phyloP scores from a whole-genome alignment of 169 alveolate species.

The Cryptosporidium andersoni region DNA sequence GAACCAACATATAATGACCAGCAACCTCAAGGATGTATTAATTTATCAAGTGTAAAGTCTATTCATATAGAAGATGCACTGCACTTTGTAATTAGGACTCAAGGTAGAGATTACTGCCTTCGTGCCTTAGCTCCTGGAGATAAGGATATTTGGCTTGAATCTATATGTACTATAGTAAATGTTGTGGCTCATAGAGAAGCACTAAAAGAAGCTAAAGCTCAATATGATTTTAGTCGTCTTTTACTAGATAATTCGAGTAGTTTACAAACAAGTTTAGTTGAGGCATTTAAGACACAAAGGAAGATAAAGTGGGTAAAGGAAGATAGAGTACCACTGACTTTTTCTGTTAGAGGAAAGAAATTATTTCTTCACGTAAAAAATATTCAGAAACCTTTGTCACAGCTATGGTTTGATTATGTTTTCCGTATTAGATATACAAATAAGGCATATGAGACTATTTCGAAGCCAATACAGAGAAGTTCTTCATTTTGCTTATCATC shows the following conservation, averaged over 20 bases:
- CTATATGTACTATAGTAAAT: slow-evolving; percentile 62
- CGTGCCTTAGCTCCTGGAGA: slow-evolving; percentile 65
- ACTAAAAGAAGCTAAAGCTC: slow-evolving; percentile 50
- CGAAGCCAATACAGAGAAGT: slow-evolving; percentile 4
- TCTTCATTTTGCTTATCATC: slow-evolving; percentile 27
- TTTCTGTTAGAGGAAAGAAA: slow-evolving; percentile 54
- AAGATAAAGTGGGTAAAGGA: slow-evolving; percentile 57
- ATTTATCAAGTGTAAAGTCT: slow-evolving; percentile 41
- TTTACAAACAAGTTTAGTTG: slow-evolving; percentile 27
- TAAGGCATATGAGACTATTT: background rate
- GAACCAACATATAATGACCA: slow-evolving; percentile 67
- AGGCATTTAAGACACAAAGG: slow-evolving; percentile 63
- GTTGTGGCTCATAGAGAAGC: slow-evolving; percentile 37
- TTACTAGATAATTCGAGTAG: slow-evolving; percentile 17
- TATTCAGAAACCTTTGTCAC: slow-evolving; percentile 38
- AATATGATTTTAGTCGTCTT: slow-evolving; percentile 18
- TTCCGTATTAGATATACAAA: slow-evolving; percentile 16
- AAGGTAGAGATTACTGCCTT: slow-evolving; percentile 59
- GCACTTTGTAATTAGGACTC: slow-evolving; percentile 53
- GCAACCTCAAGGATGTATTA: slow-evolving; percentile 57
- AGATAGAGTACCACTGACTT: slow-evolving; percentile 52
- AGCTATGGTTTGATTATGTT: slow-evolving; percentile 46
- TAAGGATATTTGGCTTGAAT: slow-evolving; percentile 63
- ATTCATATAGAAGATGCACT: slow-evolving; percentile 65
- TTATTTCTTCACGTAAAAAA: slow-evolving; percentile 15